Evolutionary conservation across 2,329 filamentous ascomycete genomes (phyloP), one percentile per base, ranked within the genome.

Genomic region (Zopfia rhizophila): DNA sequence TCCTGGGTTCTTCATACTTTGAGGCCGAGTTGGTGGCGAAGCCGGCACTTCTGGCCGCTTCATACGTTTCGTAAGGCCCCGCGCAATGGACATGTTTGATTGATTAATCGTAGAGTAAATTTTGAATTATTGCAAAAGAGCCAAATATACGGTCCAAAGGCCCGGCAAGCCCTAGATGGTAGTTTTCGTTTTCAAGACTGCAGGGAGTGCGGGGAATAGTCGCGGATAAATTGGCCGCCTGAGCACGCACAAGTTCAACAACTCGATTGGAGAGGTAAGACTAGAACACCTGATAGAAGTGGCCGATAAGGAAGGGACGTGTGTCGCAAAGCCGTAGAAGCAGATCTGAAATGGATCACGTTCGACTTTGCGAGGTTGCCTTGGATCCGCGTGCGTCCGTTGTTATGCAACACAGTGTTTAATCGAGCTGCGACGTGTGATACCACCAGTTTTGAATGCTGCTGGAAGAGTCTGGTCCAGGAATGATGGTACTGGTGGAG

Each of bases 51-150:
- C 77, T 30, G 78, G 61, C 58, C 82, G 80, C 76, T 85, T 88
- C 58, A 76, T 77, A 72, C 86, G 84, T 72, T 84, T 83, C 58
- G 85, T 89, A 69, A 92, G 88, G 48, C 87, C 88, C 66, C 89
- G 82, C 39, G 86, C 81, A 59, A 92, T 75, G 61, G 82, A 84
- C 80, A 79, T 78, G 56, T 54, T n/a, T 72, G 66, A 51, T 43
- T 40, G 55, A 58, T 68, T 68, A 62, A 65, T 68, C 44, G 57
- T 56, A 36, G 45, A 51, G 57, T 51, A 52, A 45, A 61, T 60
- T 63, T 55, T n/a, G 49, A 55, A 48, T 51, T 57, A 57, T 55
- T 60, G 55, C 49, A 56, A 49, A 49, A 47, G 45, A 56, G 58
- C 52, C 53, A 56, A 56, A 55, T 51, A 51, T 43, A 41, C 55